A percentile compares a stretch with the other conserved stretches of the same genome.
These are phyloP conservation scores for Phytophthora fragariaefolia DNA, from an alignment of 352 stramenopile genomes.

Conservation along the genomic window DNA sequence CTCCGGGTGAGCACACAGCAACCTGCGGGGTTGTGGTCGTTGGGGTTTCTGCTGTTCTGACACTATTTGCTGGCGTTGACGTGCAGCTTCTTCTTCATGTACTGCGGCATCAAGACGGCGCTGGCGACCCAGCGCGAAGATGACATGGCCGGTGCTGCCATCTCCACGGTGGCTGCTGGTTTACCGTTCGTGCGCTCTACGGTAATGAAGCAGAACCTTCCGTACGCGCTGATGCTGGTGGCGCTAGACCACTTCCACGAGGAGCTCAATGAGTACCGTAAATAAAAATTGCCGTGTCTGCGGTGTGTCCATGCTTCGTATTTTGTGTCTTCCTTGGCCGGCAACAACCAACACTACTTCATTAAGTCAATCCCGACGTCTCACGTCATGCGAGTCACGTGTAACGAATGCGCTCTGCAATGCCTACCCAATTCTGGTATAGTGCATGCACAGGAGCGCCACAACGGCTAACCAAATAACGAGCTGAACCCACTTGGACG, in stretches of 20 bases:
- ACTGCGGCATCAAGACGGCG: constrained; percentile 78
- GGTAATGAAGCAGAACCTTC: constrained; percentile 77
- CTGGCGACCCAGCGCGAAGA: constrained; percentile 68
- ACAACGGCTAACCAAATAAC: too few species aligned
- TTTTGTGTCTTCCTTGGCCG: too few species aligned
- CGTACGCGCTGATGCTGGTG: constrained; percentile 80
- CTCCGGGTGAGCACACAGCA: constrained; percentile 42
- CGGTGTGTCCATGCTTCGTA: background rate
- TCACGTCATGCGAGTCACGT: too few species aligned
- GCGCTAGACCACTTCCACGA: constrained; percentile 85
- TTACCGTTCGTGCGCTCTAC: constrained; percentile 68
- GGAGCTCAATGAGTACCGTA: constrained; percentile 70
- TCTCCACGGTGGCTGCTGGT: constrained; percentile 56
- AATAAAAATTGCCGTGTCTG: constrained; percentile 19
- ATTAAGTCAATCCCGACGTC: too few species aligned
- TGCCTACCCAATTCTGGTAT: too few species aligned
- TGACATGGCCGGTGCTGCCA: constrained; percentile 63
- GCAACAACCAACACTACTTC: too few species aligned
- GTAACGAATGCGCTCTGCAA: too few species aligned
- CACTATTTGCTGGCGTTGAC: background rate
- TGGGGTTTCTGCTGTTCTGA: constrained; percentile 5
- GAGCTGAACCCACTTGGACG: too few species aligned
- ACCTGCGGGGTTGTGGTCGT: background rate
- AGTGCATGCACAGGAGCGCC: too few species aligned
- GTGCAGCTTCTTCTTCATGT: constrained; percentile 77